A percentile compares a stretch with the other conserved stretches of the same genome.
Evolutionary conservation across 768 basidiomycete species (phyloP).

Genomic region (Boletus tylopilopsis): DNA sequence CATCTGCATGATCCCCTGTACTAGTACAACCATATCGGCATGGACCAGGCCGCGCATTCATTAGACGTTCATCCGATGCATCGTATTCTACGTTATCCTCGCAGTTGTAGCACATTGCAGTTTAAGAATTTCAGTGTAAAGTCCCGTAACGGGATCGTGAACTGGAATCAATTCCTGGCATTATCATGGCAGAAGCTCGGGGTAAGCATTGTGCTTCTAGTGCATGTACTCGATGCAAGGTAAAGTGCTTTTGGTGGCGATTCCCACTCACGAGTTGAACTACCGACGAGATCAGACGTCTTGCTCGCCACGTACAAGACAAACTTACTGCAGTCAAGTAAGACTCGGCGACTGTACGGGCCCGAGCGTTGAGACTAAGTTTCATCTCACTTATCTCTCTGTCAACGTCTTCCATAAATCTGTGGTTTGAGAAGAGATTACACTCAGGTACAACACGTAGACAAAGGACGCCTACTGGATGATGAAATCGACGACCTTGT

Average conservation of each 20-base stretch:
- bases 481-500: constrained; percentile 99
- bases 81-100: constrained; percentile 17
- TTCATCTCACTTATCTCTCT: constrained; percentile 99
- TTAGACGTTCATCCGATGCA: constrained; percentile 16
- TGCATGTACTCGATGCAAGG: constrained; percentile 18
- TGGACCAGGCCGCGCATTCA: constrained; percentile 25
- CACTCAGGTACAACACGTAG: neutral
- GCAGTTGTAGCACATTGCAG: constrained; percentile 20
- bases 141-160: constrained; percentile 4
- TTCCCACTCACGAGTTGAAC: constrained; percentile 25
- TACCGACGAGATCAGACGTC: constrained; percentile 8
- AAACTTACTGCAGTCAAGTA: constrained; percentile 82
- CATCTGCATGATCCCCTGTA: constrained; percentile 26
- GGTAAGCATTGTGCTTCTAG: constrained; percentile 8
- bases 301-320: neutral
- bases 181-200: neutral
- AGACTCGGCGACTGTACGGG: constrained; percentile 95
- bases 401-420: constrained; percentile 99
- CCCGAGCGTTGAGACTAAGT: constrained; percentile 90
- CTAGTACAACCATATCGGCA: constrained; percentile 16
- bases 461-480: constrained; percentile 68
- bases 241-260: constrained; percentile 1
- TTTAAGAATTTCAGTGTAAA: constrained; percentile 12
- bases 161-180: constrained; percentile 3
- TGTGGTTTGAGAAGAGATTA: constrained; percentile 26